Percentiles rank a stretch among this genome's conserved stretches.
phyloP scores from a whole-genome alignment of 495 filamentous ascomycete genomes.

The Penicillium angulare region DNA sequence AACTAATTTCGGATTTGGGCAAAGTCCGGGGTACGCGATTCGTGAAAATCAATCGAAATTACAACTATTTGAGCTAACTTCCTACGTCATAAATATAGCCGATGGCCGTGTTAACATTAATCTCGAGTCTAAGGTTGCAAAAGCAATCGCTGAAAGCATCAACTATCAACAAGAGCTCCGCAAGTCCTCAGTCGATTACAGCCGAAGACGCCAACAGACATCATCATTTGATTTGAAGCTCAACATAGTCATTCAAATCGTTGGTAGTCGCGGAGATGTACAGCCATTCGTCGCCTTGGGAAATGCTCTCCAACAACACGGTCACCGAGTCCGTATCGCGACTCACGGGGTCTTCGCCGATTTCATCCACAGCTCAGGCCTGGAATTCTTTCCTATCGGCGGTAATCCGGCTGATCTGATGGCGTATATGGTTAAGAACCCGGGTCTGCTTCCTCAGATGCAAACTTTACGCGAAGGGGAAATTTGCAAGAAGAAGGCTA shows the following conservation, averaged over 20 bases:
- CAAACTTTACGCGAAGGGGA: slow-evolving; percentile 46
- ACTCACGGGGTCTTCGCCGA: slow-evolving; percentile 61
- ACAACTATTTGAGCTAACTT: not conserved
- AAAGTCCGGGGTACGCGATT: not conserved
- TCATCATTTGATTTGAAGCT: slow-evolving; percentile 15
- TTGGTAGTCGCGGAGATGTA: slow-evolving; percentile 54
- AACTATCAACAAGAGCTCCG: slow-evolving; percentile 2
- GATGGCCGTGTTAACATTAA: slow-evolving; percentile 30
- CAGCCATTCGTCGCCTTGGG: slow-evolving; percentile 56
- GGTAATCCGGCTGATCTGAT: slow-evolving; percentile 63
- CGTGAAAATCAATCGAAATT: not conserved
- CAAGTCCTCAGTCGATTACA: not conserved
- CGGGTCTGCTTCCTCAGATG: slow-evolving; percentile 49
- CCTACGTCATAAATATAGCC: not conserved
- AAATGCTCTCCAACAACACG: slow-evolving; percentile 43
- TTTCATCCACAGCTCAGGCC: slow-evolving; percentile 52
- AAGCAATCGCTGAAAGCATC: slow-evolving; percentile 17
- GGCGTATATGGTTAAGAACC: slow-evolving; percentile 60
- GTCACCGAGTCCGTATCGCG: slow-evolving; percentile 58
- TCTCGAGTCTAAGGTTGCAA: slow-evolving; percentile 22
- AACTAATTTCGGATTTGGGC: not conserved
- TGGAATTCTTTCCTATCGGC: slow-evolving; percentile 65
- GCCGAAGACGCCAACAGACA: not conserved
- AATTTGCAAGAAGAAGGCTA: slow-evolving; percentile 39
- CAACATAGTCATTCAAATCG: slow-evolving; percentile 55